Conservation (phyloP, 441 rosid species). For the Gossypium trilobum region DNA sequence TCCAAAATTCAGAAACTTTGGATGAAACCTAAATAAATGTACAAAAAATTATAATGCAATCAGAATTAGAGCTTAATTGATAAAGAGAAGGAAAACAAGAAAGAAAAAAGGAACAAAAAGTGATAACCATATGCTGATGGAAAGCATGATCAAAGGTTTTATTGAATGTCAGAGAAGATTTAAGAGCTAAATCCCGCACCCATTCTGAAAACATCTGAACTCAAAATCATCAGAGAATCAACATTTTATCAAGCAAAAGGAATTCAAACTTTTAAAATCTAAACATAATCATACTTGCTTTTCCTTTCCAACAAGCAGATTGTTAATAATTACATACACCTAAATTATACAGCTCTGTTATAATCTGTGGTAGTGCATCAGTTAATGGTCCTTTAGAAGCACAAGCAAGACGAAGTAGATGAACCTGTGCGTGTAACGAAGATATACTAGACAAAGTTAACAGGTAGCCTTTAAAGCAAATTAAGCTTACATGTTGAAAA, state of each 20-base stretch:
- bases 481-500: background rate
- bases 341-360: conserved; percentile 60
- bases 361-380: conserved; percentile 63
- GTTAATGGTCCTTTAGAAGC: conserved; percentile 60
- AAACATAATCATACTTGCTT: background rate
- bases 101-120: conserved; percentile 13
- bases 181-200: conserved; percentile 59
- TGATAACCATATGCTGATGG: conserved; percentile 51
- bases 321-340: conserved; percentile 48
- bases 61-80: conserved; percentile 13
- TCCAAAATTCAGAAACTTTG: conserved; percentile 81
- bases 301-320: conserved; percentile 8
- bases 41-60: conserved; percentile 17
- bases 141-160: conserved; percentile 71
- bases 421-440: conserved; percentile 39
- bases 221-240: conserved; percentile 22
- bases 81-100: conserved; percentile 2
- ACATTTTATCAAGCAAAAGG: conserved; percentile 17
- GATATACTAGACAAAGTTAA: conserved; percentile 6
- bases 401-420: conserved; percentile 83
- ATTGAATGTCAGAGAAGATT: conserved; percentile 56
- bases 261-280: conserved; percentile 6
- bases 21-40: conserved; percentile 54
- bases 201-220: conserved; percentile 67
- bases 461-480: background rate